phyloP scores from a whole-genome alignment of 1,284 basidiomycete genomes.

The Waitea zeae region DNA sequence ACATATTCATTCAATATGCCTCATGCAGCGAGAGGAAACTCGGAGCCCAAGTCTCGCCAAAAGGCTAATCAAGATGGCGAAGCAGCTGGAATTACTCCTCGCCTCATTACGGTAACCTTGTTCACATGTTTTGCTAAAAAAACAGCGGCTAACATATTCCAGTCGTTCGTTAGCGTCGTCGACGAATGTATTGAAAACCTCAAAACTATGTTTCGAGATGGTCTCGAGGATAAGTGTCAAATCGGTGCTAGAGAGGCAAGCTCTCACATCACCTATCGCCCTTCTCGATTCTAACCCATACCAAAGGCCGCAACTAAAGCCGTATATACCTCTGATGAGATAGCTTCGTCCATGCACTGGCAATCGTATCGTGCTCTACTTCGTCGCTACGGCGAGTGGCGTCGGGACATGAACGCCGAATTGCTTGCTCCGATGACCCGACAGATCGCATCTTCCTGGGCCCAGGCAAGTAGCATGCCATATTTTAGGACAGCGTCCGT shows the following conservation, averaged over 20 bases:
- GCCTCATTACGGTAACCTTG: conserved; percentile 21
- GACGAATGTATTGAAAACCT: conserved; percentile 25
- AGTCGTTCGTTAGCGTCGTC: conserved; percentile 25
- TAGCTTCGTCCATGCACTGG: conserved; percentile 41
- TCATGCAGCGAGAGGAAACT: no score
- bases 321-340: conserved; percentile 26
- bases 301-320: conserved; percentile 29
- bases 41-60: no score
- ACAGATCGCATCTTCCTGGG: conserved; percentile 40
- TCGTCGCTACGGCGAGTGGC: conserved; percentile 33
- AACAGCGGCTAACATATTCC: no score
- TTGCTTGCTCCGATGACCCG: conserved; percentile 37
- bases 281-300: background rate
- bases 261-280: no score
- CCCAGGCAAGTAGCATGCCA: conserved; percentile 6
- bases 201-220: conserved; percentile 29
- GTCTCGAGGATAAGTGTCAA: conserved; percentile 37
- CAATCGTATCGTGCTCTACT: conserved; percentile 34
- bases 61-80: conserved; percentile 20
- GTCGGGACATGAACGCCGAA: conserved; percentile 40
- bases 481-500: background rate
- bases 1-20: no score
- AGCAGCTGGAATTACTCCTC: conserved; percentile 24
- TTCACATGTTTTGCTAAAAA: conserved; percentile 15
- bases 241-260: conserved; percentile 29